A percentile compares a stretch with the other conserved stretches of the same genome.
Conservation (phyloP, 2,329 filamentous ascomycete species). For the Beauveria scarabaeidicola region DNA sequence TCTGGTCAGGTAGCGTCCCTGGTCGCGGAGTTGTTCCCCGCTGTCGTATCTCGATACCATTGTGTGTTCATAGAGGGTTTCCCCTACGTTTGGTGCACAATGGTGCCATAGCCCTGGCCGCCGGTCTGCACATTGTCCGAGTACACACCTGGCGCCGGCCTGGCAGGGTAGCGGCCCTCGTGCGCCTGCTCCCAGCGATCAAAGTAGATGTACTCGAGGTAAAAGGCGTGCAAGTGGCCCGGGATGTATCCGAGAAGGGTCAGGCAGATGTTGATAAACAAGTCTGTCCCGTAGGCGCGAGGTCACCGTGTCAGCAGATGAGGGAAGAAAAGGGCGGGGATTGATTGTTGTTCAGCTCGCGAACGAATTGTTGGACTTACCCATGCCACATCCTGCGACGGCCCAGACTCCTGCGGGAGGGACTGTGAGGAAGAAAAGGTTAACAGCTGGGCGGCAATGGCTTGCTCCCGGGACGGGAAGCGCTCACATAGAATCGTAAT, state of each 20-base stretch:
- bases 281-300: slow-evolving; percentile 31
- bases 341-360: background rate
- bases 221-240: slow-evolving; percentile 73
- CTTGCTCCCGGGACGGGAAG: background rate
- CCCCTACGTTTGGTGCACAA: slow-evolving; percentile 23
- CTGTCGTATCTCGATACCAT: no score
- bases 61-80: no score
- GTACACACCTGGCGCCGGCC: slow-evolving; percentile 60
- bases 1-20: no score
- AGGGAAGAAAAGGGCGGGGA: background rate
- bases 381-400: slow-evolving; percentile 55
- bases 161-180: slow-evolving; percentile 44
- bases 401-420: slow-evolving; percentile 57
- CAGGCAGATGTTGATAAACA: slow-evolving; percentile 59
- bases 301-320: background rate
- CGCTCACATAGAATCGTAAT: slow-evolving; percentile 44
- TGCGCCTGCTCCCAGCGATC: slow-evolving; percentile 57
- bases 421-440: slow-evolving; percentile 35
- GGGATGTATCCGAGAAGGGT: slow-evolving; percentile 66
- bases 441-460: slow-evolving; percentile 11
- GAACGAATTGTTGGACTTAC: slow-evolving; percentile 22
- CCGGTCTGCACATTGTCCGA: slow-evolving; percentile 65
- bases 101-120: slow-evolving; percentile 55
- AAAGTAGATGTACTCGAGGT: slow-evolving; percentile 76
- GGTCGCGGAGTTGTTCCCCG: no score